phyloP scores from a whole-genome alignment of 2,329 filamentous ascomycete genomes.

The Aspergillus ochraceoroseus region DNA sequence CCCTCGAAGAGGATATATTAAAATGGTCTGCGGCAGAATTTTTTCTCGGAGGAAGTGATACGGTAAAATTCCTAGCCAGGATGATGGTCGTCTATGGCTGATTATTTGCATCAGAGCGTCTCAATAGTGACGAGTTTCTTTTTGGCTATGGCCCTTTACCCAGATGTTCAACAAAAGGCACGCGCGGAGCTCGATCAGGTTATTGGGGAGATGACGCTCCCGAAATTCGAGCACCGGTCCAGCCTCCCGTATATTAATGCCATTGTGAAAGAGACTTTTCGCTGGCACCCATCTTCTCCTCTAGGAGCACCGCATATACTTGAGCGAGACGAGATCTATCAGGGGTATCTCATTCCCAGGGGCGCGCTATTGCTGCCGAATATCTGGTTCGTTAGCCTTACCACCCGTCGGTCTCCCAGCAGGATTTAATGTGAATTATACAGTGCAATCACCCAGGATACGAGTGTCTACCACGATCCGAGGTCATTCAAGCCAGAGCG shows the following conservation, averaged over 20 bases:
- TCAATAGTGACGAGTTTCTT: conserved; percentile 13
- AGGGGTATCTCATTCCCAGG: conserved; percentile 11
- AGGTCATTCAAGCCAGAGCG: conserved; percentile 10
- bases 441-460: conserved; percentile 13
- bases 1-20: conserved; percentile 3
- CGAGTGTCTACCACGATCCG: conserved; percentile 3
- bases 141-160: conserved; percentile 12
- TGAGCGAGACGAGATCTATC: conserved; percentile 8
- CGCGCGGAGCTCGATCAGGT: conserved; percentile 14
- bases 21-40: conserved; percentile 8
- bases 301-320: conserved; percentile 5
- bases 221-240: not conserved
- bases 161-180: conserved; percentile 8
- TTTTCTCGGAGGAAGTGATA: conserved; percentile 12
- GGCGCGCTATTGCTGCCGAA: conserved; percentile 9
- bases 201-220: not conserved
- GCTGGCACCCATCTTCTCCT: conserved; percentile 14
- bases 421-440: not conserved
- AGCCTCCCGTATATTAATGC: conserved; percentile 14
- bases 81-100: no score
- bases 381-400: conserved; percentile 6
- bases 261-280: conserved; percentile 9
- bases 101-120: conserved; percentile 13
- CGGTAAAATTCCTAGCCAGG: conserved; percentile 8
- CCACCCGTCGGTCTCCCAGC: no score